Conservation (phyloP, 139 green algal genomes). For the Picochlorum sp. region DNA sequence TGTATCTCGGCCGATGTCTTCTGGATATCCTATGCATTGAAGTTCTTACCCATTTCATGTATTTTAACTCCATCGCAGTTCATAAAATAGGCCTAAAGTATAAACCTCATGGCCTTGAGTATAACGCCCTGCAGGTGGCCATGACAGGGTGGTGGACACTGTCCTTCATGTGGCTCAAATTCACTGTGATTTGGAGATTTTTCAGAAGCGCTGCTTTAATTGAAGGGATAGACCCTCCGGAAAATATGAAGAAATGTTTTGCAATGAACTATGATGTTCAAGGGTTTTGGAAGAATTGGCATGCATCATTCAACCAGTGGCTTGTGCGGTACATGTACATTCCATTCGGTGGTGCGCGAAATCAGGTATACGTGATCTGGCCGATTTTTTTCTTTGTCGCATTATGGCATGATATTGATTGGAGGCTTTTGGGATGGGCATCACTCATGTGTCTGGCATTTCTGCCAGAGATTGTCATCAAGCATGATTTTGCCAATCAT, state of each 20-base stretch:
- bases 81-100: constrained; percentile 24
- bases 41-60: constrained; percentile 66
- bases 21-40: constrained; percentile 58
- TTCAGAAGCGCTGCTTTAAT: constrained; percentile 63
- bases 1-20: constrained; percentile 45
- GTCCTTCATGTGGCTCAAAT: constrained; percentile 94
- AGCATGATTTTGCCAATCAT: constrained; percentile 11
- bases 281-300: constrained; percentile 89
- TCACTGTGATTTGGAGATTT: constrained; percentile 69
- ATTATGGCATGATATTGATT: constrained; percentile 92
- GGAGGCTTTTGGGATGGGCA: constrained; percentile 67
- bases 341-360: constrained; percentile 65
- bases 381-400: constrained; percentile 92
- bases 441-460: constrained; percentile 69
- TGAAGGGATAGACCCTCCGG: constrained; percentile 68
- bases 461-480: constrained; percentile 53
- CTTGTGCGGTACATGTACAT: constrained; percentile 92
- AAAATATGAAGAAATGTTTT: constrained; percentile 94
- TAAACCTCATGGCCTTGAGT: constrained; percentile 18
- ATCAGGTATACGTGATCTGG: constrained; percentile 69
- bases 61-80: constrained; percentile 69
- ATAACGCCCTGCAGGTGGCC: constrained; percentile 11
- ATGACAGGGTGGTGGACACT: constrained; percentile 74
- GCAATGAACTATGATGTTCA: constrained; percentile 89
- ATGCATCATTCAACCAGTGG: constrained; percentile 89